A percentile compares a stretch with the other conserved stretches of the same genome.
Evolutionary conservation across 345 rosid species (phyloP).

Genomic region (Orychophragmus violaceus): DNA sequence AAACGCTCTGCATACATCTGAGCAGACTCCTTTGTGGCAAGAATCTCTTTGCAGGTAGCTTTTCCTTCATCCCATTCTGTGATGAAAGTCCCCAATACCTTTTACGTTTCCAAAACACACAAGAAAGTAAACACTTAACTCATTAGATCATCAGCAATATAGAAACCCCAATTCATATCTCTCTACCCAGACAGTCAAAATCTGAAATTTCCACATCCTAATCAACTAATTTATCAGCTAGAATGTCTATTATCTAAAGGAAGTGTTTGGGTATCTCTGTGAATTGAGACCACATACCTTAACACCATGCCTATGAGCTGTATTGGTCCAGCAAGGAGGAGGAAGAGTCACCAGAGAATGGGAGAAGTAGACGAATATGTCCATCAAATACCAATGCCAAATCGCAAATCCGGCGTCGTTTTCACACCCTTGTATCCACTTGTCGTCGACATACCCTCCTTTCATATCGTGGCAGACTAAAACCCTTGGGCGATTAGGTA

Average conservation of each 20-base stretch:
- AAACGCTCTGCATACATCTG: conserved; percentile 60
- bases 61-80: conserved; percentile 80
- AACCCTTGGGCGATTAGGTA: conserved; percentile 47
- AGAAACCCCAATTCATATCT: not conserved
- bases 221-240: not conserved
- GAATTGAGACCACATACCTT: conserved; percentile 58
- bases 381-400: conserved; percentile 94
- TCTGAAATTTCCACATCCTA: not conserved
- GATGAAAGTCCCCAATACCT: conserved; percentile 89
- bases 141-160: too few relatives aligned
- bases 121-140: conserved; percentile 1
- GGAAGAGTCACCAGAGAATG: conserved; percentile 76
- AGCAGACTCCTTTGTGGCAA: conserved; percentile 66
- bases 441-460: conserved; percentile 69
- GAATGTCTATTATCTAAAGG: not conserved
- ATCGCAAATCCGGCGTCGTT: conserved; percentile 54
- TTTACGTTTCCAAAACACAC: conserved; percentile 20
- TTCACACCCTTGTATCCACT: conserved; percentile 82
- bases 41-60: conserved; percentile 47
- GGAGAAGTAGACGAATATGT: conserved; percentile 76
- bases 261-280: too few relatives aligned
- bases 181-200: not conserved
- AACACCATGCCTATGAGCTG: conserved; percentile 88
- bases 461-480: conserved; percentile 84
- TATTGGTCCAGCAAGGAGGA: conserved; percentile 88